Base-by-base conservation (phyloP, 345 rosid species). In the Geranium rotundifolium region DNA sequence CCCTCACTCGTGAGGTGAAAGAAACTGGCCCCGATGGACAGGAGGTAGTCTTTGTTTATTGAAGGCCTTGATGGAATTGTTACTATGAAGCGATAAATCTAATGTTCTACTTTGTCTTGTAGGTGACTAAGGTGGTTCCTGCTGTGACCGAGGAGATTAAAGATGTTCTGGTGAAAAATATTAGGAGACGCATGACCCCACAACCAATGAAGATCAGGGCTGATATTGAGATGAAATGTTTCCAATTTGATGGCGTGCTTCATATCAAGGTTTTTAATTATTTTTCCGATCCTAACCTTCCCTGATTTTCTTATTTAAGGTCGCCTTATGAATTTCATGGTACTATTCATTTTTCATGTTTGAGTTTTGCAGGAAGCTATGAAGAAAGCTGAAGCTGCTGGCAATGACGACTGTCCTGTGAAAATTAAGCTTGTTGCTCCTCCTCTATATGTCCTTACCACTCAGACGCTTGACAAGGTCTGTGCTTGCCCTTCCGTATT, bases 391-490 rank as follows among this genome's bases (percentile, higher is more conserved):
- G 99, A 88, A 81, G 99, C 97, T 57, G 87, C 81, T 49, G 99
- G 97, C 39, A 90, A 85, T 54, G 80, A 84, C 3, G 91, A 86
- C 34, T 95, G 99, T 63, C 99, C 99, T 19, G 97, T 95, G 58
- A 95, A 88, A 78, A 95, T 95, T 58, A 90, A 95, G 58, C 69
- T 90, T 72, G 99, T 90, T 81, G 97, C 97, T 54, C 95, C 97
- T 64, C 99, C 99, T 56, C 89, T 90, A 19, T 90, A 90, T 79
- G 99, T 90, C 69, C 96, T 90, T 65, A 95, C 97, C 56, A 88
- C 96, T 59, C 99, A 90, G 70, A 95, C 99, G 17, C 93, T 90
- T 61, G 97, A 90, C 77, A 95, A 95, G 97, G 99, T 90, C 57
- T 18, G 41, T 55, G 3, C 10, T 1, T 1, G 17, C 57, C 57